Evolutionary conservation across 768 basidiomycete genomes (phyloP).

Genomic region (Daedaleopsis nitida): DNA sequence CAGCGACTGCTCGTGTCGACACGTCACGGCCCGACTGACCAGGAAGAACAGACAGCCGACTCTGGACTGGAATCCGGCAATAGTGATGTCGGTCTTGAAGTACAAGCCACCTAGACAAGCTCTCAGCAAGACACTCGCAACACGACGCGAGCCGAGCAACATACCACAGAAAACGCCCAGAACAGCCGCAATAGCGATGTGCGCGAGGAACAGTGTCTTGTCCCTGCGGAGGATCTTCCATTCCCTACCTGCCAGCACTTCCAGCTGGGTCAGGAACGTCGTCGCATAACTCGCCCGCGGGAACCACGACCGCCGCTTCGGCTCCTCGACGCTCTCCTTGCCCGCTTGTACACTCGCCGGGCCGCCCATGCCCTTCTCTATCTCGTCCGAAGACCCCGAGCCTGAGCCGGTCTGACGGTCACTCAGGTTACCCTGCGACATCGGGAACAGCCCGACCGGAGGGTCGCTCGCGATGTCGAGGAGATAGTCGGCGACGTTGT

Average conservation of each 20-base stretch:
- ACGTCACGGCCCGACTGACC: constrained; percentile 38
- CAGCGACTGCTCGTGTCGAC: neutral
- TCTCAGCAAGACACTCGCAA: neutral
- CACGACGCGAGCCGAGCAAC: constrained; percentile 19
- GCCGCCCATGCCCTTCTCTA: constrained; percentile 6
- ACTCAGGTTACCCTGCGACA: neutral
- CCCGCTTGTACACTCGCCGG: neutral
- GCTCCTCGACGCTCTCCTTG: neutral
- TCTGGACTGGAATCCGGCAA: constrained; percentile 92
- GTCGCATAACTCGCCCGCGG: constrained; percentile 52
- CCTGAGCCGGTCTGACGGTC: neutral
- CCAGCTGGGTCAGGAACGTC: constrained; percentile 87
- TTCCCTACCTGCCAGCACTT: constrained; percentile 81
- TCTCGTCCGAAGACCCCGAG: constrained; percentile 13
- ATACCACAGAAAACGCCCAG: constrained; percentile 86
- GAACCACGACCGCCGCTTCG: constrained; percentile 8
- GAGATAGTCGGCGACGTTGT: constrained; percentile 92
- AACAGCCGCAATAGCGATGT: constrained; percentile 66
- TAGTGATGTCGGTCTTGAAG: constrained; percentile 74
- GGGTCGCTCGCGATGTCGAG: constrained; percentile 83
- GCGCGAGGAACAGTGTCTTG: constrained; percentile 79
- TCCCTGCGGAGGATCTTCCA: constrained; percentile 85
- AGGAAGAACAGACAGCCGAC: constrained; percentile 96
- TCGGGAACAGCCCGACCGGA: constrained; percentile 48
- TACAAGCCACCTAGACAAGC: constrained; percentile 72